Evolutionary conservation across 1,284 basidiomycete species (phyloP), one percentile per base, ranked within the genome.

Genomic region (Ustilago sp.): DNA sequence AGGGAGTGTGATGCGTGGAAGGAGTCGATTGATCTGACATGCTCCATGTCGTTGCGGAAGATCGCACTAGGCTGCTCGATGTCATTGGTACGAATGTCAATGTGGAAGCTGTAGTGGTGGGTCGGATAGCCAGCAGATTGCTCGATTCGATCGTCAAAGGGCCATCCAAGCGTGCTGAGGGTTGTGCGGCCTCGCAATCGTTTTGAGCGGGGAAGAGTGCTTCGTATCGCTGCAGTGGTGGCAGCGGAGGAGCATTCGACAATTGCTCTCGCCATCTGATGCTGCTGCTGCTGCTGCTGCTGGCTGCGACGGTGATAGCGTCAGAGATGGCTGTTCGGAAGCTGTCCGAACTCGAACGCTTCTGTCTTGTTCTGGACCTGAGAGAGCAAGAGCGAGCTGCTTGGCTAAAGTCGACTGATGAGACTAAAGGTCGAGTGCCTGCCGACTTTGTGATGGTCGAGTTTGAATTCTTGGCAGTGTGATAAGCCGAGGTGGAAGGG

Each of bases 301-400:
- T 74, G 23, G 59, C 47, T 4, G 62, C 51, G 12, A 63, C 53
- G 1, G 70, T 53, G 60, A 72, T 48, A 17, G 60, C 67, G 34
- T 70, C 73, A 13, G 73, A 75, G n/a, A 51, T 56, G 17, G 74
- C 74, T 3, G 74, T 76, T 55, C 62, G 59, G 55, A 76, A 76
- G 53, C 65, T 68, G 43, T 71, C 74, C 47, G 68, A 19, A 45
- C 68, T 76, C 52, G 62, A 72, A 13, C 73, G 60, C 17, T 60
- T 62, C 3, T 65, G 71, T 17, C 66, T 63, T 1, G 66, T 69
- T 28, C 59, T 62, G 2, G 66, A 69, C 13, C 71, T 23, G 15
- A 63, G 34, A 28, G 67, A 68, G 13, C 67, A 28, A 28, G 67
- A 68, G 13, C 67, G 67, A 12, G 64, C 54, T 2, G 61, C 56